phyloP scores from a whole-genome alignment of 768 basidiomycete genomes.

The Pisolithus albus region DNA sequence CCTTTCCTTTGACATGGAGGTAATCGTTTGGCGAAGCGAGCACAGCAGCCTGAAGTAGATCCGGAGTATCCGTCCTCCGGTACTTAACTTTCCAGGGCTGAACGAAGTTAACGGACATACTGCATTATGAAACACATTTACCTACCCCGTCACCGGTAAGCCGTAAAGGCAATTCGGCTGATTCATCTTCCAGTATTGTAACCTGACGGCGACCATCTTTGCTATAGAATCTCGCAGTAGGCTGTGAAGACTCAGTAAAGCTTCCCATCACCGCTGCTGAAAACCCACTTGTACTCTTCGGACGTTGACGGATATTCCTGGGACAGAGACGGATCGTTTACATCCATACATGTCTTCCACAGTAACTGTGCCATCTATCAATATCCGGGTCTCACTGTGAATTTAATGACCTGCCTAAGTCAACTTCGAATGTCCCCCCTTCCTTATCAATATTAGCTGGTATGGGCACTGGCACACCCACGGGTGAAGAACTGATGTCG shows the following conservation, averaged over 20 bases:
- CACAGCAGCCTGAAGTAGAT: slow-evolving; percentile 33
- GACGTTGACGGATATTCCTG: slow-evolving; percentile 82
- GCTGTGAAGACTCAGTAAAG: slow-evolving; percentile 36
- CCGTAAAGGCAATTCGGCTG: slow-evolving; percentile 68
- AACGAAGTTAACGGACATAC: slow-evolving; percentile 4
- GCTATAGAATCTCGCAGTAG: slow-evolving; percentile 83
- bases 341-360: slow-evolving; percentile 89
- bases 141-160: slow-evolving; percentile 87
- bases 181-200: slow-evolving; percentile 68
- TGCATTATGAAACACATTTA: slow-evolving; percentile 4
- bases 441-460: slow-evolving; percentile 57
- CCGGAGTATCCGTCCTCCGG: slow-evolving; percentile 42
- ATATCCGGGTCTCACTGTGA: not conserved
- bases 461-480: slow-evolving; percentile 58
- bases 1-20: slow-evolving; percentile 67
- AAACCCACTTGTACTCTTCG: slow-evolving; percentile 62
- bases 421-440: slow-evolving; percentile 75
- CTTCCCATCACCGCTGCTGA: not conserved
- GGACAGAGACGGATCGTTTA: slow-evolving; percentile 63
- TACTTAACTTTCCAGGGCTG: slow-evolving; percentile 92
- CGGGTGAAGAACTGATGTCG: slow-evolving; percentile 48
- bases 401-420: slow-evolving; percentile 46
- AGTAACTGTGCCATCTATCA: slow-evolving; percentile 45
- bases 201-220: slow-evolving; percentile 48
- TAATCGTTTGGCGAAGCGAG: slow-evolving; percentile 63